Base-by-base conservation (phyloP, 1,139 yeast genomes). In the Yamadazyma dendronema region DNA sequence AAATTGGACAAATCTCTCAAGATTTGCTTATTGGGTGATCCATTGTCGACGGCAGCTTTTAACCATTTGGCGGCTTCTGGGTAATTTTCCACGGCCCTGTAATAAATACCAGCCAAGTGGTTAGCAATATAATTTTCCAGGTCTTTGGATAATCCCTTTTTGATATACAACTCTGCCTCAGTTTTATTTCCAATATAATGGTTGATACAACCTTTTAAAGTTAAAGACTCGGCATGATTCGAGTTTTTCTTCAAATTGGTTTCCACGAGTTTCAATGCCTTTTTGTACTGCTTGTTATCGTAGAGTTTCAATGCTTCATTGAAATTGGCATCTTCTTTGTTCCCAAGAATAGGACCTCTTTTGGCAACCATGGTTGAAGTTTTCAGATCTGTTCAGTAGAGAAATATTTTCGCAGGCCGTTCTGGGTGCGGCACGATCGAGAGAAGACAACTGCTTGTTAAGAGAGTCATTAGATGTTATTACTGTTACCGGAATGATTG, bases 21-120 rank as follows among this genome's bases (percentile, higher is more conserved):
- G 39, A 92, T 83, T 39, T 84, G 88, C 49, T 73, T 75, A 59
- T 92, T 94, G 6, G 79, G 77, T 19, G 94, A 82, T 2, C 95
- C 95, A 49, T 84, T 77, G 47, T 82, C 84, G 49, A 81, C 65
- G 4, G 97, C 86, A n/a, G 80, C 77, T 46, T 79, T 72, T 58
- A 85, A 84, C 77, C 88, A 85, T 56, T 81, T 81, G 38, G 85
- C 81, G 8, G 97, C 92, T 45, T 84, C 89, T 6, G 68, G 70
- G 55, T 86, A 89, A 48, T 84, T 74, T 48, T 79, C 81, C 32
- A 76, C 72, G 22, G 81, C 72, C 42, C 96, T 74, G 63, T 84
- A 84, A 55, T 84, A 85, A 40, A 92, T 80, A 8, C 97, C 98
- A 11, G 87, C 74, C 51, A 94, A 77, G 55, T 94, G 97, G 64